Evolutionary conservation across 352 stramenopile species (phyloP).

Genomic region (Phytopythium sindhum): DNA sequence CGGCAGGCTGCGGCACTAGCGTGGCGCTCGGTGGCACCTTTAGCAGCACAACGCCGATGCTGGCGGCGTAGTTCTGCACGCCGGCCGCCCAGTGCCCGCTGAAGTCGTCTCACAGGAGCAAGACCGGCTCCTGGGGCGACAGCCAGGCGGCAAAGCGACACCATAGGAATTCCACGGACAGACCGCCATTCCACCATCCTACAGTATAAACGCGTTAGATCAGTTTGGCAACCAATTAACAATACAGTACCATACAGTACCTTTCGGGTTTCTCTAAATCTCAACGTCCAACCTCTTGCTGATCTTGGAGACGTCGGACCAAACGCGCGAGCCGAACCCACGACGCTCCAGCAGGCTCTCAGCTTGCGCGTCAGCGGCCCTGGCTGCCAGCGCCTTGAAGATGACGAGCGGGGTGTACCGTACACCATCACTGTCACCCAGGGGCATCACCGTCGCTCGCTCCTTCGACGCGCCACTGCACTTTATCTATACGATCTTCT

Average conservation of each 20-base stretch:
- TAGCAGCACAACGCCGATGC: too few species aligned
- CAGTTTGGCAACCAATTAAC: background rate
- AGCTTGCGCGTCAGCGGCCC: background rate
- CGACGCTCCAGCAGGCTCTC: background rate
- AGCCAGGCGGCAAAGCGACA: constrained; percentile 7
- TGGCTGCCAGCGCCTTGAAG: background rate
- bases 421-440: background rate
- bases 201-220: background rate
- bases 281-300: background rate
- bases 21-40: too few species aligned
- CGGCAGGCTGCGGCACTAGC: too few species aligned
- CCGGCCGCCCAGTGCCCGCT: constrained; percentile 8
- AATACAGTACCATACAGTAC: background rate
- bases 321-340: background rate
- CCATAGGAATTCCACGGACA: constrained; percentile 7
- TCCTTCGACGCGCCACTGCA: background rate
- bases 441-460: background rate
- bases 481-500: background rate
- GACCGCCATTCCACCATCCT: constrained; percentile 11
- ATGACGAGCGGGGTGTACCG: background rate
- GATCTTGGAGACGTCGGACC: background rate
- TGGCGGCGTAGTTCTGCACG: too few species aligned
- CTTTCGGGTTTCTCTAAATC: constrained; percentile 2
- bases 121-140: constrained; percentile 5
- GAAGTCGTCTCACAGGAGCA: constrained; percentile 11